A percentile compares a stretch with the other conserved stretches of the same genome.
These are phyloP conservation scores for Stemphylium lycopersici DNA, from an alignment of 2,329 filamentous ascomycete species.

Conservation along the genomic window DNA sequence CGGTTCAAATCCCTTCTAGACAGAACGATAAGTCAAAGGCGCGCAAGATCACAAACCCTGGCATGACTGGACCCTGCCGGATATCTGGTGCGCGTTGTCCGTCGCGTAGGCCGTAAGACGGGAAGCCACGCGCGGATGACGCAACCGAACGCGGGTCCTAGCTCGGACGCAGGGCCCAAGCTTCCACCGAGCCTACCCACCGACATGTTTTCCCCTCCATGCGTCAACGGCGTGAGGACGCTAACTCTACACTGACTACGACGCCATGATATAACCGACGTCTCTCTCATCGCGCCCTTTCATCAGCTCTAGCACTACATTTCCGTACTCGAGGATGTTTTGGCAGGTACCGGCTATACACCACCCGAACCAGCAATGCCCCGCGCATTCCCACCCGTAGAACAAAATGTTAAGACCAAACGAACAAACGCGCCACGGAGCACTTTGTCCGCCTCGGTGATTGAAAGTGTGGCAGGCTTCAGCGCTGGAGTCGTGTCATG, in stretches of 20 bases:
- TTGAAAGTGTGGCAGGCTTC: slow-evolving; percentile 90
- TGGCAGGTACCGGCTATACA: slow-evolving; percentile 12
- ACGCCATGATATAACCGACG: slow-evolving; percentile 12
- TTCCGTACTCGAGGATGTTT: slow-evolving; percentile 29
- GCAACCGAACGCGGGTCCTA: background rate
- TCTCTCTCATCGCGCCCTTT: background rate
- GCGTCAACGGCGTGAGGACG: background rate
- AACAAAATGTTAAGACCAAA: slow-evolving; percentile 44
- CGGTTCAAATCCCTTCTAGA: no score
- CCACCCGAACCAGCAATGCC: slow-evolving; percentile 49
- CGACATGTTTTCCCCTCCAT: slow-evolving; percentile 14
- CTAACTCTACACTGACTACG: background rate
- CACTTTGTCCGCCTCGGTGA: slow-evolving; percentile 67
- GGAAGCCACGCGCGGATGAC: slow-evolving; percentile 2
- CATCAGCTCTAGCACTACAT: slow-evolving; percentile 1
- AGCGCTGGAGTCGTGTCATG: slow-evolving; percentile 87
- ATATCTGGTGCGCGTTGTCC: background rate
- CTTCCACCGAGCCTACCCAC: slow-evolving; percentile 10
- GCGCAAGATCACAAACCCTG: no score
- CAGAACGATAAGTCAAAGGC: no score
- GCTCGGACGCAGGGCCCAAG: slow-evolving; percentile 18
- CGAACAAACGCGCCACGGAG: slow-evolving; percentile 35
- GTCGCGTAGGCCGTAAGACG: background rate
- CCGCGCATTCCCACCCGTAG: slow-evolving; percentile 57
- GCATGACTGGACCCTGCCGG: background rate